Evolutionary conservation across 805 yeast genomes (phyloP), one percentile per base, ranked within the genome.

Genomic region (Saturnispora sekii): DNA sequence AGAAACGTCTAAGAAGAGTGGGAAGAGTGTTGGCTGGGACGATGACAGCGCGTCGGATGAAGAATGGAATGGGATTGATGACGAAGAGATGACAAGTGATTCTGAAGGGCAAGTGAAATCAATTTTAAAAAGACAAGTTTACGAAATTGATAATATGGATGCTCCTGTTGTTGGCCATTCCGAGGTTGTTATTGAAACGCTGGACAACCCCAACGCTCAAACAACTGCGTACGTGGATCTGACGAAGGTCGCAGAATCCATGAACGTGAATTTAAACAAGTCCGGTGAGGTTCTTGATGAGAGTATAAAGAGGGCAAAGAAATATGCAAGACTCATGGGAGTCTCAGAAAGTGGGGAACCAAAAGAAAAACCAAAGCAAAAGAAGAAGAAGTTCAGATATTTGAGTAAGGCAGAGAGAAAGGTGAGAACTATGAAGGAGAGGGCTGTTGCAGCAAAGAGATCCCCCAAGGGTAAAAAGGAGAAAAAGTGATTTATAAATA

Each of bases 331-430:
- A 51, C 61, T 77, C 51, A 64, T 81, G 51, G 78, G 84, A 14
- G 73, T 70, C 52, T 62, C 70, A 35, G 73, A 76, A 52, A 64
- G 45, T 51, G 57, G 44, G n/a, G 58, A 56, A 31, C 62, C 62
- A 51, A 55, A 56, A 10, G 52, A 55, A 38, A 51, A 51, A 48
- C 62, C 60, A 50, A 64, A 63, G 46, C 64, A 61, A 49, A 75
- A 71, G 64, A 82, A 81, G 73, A 81, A 79, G 72, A 89, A 89
- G 72, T 88, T 88, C 58, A 77, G 96, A 65, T 90, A 89, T 55
- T 71, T 89, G 61, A 76, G 93, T 41, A 86, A 87, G 62, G 65
- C 70, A 26, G 96, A 88, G 64, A 76, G 97, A 64, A 78, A 67
- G 54, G 63, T 62, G 16, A 76, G 77, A 48, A 73, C 53, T 29